These are phyloP conservation scores for Pezicula radicicola DNA, from an alignment of 2,329 filamentous ascomycete species.

Conservation along the genomic window DNA sequence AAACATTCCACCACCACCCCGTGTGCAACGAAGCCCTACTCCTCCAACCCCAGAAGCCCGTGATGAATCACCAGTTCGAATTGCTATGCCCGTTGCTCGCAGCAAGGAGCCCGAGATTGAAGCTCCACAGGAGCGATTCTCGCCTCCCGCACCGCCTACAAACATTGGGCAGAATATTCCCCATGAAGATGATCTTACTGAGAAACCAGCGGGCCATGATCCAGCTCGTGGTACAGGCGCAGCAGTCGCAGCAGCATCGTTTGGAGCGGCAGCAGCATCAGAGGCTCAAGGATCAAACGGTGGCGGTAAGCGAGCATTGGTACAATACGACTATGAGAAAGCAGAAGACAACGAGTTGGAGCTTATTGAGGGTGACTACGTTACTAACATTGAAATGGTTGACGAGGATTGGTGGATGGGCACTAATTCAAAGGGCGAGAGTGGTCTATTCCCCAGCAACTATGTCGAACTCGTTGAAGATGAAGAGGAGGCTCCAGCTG, in stretches of 20 bases:
- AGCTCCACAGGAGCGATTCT: constrained; percentile 43
- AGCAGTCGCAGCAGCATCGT: constrained; percentile 47
- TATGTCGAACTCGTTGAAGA: constrained; percentile 85
- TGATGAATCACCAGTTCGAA: constrained; percentile 72
- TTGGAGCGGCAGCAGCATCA: constrained; percentile 32
- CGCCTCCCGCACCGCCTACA: constrained; percentile 59
- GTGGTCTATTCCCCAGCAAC: constrained; percentile 92
- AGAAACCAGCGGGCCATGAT: constrained; percentile 61
- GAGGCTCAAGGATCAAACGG: constrained; percentile 41
- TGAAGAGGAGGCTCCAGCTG: constrained; percentile 38
- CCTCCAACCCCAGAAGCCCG: constrained; percentile 45
- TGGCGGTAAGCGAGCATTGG: constrained; percentile 70
- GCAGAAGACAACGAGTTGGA: constrained; percentile 97
- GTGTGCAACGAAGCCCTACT: constrained; percentile 29
- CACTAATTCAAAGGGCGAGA: constrained; percentile 79
- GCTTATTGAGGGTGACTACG: constrained; percentile 80
- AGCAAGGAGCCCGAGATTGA: constrained; percentile 50
- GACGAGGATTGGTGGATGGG: constrained; percentile 99
- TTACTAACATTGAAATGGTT: constrained; percentile 94
- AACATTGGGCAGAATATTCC: constrained; percentile 62
- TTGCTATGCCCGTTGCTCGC: constrained; percentile 81
- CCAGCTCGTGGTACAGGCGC: constrained; percentile 55
- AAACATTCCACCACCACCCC: constrained; percentile 38
- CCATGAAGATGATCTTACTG: constrained; percentile 60
- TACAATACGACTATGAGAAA: constrained; percentile 96